phyloP scores from a whole-genome alignment of 2,329 filamentous ascomycete genomes.

The Emericellopsis atlantica region DNA sequence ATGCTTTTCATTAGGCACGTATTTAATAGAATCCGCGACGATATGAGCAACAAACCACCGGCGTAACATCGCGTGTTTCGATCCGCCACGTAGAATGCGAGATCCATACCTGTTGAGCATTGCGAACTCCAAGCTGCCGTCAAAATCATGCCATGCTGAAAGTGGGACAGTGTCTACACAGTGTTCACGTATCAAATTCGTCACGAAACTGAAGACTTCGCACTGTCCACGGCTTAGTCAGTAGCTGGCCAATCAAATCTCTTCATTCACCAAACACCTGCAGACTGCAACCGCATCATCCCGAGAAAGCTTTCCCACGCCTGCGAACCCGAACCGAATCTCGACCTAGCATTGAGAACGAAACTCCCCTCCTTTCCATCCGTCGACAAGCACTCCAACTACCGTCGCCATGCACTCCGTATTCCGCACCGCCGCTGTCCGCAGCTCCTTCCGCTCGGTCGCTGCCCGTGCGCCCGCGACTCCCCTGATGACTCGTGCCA shows the following conservation, averaged over 20 bases:
- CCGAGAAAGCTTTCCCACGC: neutral
- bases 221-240: neutral
- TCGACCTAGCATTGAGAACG: neutral
- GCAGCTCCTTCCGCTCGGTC: slow-evolving; percentile 43
- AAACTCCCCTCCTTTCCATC: neutral
- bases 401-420: slow-evolving; percentile 47
- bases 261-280: neutral
- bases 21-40: too few species aligned
- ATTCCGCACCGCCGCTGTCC: slow-evolving; percentile 60
- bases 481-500: slow-evolving; percentile 39
- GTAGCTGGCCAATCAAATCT: neutral
- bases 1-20: too few species aligned
- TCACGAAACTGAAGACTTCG: neutral
- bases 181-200: too few species aligned
- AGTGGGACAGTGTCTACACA: too few species aligned
- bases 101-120: too few species aligned
- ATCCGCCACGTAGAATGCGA: too few species aligned
- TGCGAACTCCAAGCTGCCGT: neutral
- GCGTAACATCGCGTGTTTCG: too few species aligned
- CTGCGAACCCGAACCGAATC: neutral
- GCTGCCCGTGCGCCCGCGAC: slow-evolving; percentile 45
- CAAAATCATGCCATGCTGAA: neutral
- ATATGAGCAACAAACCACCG: too few species aligned
- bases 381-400: too few species aligned
- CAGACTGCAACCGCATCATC: slow-evolving; percentile 2